Evolutionary conservation across 1,284 basidiomycete genomes (phyloP).

Genomic region (Waitea zeae): DNA sequence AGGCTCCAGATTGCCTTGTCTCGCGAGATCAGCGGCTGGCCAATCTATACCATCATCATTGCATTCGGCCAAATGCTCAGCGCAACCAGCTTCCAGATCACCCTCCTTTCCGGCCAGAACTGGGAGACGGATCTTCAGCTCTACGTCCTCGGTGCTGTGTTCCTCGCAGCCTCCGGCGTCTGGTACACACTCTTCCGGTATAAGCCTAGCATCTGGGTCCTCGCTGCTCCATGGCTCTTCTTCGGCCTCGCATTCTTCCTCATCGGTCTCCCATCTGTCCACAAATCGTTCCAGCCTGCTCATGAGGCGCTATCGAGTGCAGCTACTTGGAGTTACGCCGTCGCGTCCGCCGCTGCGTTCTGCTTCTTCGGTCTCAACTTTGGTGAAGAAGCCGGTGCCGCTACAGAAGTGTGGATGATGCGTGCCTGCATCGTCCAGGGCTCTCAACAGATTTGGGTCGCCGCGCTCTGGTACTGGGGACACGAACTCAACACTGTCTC

Average conservation of each 20-base stretch:
- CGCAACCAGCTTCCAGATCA: conserved; percentile 91
- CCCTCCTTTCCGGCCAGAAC: conserved; percentile 71
- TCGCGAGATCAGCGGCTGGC: conserved; percentile 68
- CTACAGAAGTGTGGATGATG: conserved; percentile 81
- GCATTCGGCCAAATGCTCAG: conserved; percentile 68
- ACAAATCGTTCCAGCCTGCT: conserved; percentile 37
- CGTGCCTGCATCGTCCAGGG: conserved; percentile 86
- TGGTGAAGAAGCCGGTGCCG: conserved; percentile 87
- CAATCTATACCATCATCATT: conserved; percentile 78
- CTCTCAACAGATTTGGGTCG: conserved; percentile 86
- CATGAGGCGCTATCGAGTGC: conserved; percentile 54
- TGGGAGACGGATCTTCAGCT: conserved; percentile 68
- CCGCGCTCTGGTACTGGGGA: conserved; percentile 91
- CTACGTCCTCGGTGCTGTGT: conserved; percentile 80
- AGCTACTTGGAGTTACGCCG: conserved; percentile 80
- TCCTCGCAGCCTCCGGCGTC: conserved; percentile 67
- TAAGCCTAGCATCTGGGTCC: conserved; percentile 75
- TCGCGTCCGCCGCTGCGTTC: conserved; percentile 81
- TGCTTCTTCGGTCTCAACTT: conserved; percentile 90
- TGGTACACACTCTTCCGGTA: conserved; percentile 87
- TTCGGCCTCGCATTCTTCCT: conserved; percentile 81
- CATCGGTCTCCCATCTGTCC: conserved; percentile 72
- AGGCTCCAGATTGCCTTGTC: conserved; percentile 68
- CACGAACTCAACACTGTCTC: conserved; percentile 46
- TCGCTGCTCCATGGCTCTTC: conserved; percentile 78